Base-by-base conservation (phyloP, 2,329 filamentous ascomycete species). In the Conoideocrella luteorostrata region DNA sequence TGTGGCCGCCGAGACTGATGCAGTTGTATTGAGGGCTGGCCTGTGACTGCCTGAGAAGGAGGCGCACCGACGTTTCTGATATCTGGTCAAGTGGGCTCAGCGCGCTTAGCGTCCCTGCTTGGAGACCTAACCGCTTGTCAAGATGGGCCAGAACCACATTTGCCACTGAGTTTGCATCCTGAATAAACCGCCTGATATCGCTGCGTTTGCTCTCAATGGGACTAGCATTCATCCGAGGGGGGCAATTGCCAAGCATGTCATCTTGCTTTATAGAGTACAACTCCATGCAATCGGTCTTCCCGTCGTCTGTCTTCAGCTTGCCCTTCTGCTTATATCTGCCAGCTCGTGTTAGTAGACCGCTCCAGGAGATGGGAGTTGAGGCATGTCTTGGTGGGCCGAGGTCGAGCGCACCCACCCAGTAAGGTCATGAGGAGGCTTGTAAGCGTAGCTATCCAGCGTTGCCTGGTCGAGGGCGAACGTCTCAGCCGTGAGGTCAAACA, bases 1-100 rank as follows among this genome's bases (percentile, higher is more conserved):
- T 67, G 39, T 68, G 65, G 22, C 56, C 49, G 0, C 46, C 41
- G n/a, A 47, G 42, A n/a, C 42, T 38, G 32, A 45, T 10, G 30
- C 30, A 15, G 3, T 34, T 15, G 17, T 34, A 34, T 34, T 34
- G 3, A 34, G 30, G 30, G 15, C 15, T 34, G 7, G 13, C 11
- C 30, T 34, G 30, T n/a, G 30, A 15, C n/a, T 34, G 30, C 7
- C 11, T 15, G 30, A 34, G 30, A 11, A 3, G 17, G 7, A 34
- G 30, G 15, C 30, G 30, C 30, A 34, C 9, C 7, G 3, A 34
- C 10, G 30, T 34, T 15, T 34, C 15, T 15, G 30, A 34, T 11
- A 7, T 15, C 15, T 34, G 9, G 15, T 34, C 30, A 7, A 34
- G 15, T 15, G 30, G 30, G n/a, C 30, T n/a, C 11, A 11, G 30